phyloP scores from a whole-genome alignment of 2,329 filamentous ascomycete species.

The Pseudocercospora cruenta region DNA sequence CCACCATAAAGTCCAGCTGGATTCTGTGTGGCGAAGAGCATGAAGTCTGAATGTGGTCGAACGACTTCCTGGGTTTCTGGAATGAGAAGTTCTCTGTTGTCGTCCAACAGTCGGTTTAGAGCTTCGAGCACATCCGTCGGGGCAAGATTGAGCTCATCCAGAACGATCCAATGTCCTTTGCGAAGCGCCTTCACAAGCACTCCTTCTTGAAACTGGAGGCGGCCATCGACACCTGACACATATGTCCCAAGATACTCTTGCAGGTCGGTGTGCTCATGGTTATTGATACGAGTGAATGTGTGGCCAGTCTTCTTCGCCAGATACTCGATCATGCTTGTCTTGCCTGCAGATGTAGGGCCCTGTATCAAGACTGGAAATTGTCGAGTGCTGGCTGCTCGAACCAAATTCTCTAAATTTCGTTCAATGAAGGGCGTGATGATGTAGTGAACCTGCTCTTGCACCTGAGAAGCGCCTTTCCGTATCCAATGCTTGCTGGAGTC shows the following conservation, averaged over 20 bases:
- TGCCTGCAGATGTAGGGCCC: constrained; percentile 94
- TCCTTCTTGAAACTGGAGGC: constrained; percentile 88
- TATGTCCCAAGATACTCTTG: constrained; percentile 98
- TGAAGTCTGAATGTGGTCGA: constrained; percentile 89
- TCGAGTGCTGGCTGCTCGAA: constrained; percentile 87
- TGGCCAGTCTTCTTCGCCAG: constrained; percentile 96
- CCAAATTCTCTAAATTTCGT: constrained; percentile 90
- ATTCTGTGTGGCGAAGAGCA: constrained; percentile 98
- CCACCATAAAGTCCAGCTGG: constrained; percentile 94
- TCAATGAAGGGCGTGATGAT: constrained; percentile 96
- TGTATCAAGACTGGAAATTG: constrained; percentile 94
- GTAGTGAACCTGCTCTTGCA: constrained; percentile 80
- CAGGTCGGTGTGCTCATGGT: constrained; percentile 97
- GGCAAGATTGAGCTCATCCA: constrained; percentile 95
- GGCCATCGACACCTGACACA: constrained; percentile 80
- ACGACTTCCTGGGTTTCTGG: constrained; percentile 96
- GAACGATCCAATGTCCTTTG: constrained; percentile 94
- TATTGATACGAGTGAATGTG: constrained; percentile 97
- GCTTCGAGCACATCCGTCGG: constrained; percentile 97
- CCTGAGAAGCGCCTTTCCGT: constrained; percentile 68
- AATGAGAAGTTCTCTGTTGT: constrained; percentile 93
- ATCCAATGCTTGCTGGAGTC: constrained; percentile 65
- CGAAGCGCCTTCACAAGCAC: constrained; percentile 89
- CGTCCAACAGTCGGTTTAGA: constrained; percentile 90
- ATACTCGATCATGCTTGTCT: constrained; percentile 99